phyloP scores from a whole-genome alignment of 345 rosid genomes.

The Capsella bursapastoris region DNA sequence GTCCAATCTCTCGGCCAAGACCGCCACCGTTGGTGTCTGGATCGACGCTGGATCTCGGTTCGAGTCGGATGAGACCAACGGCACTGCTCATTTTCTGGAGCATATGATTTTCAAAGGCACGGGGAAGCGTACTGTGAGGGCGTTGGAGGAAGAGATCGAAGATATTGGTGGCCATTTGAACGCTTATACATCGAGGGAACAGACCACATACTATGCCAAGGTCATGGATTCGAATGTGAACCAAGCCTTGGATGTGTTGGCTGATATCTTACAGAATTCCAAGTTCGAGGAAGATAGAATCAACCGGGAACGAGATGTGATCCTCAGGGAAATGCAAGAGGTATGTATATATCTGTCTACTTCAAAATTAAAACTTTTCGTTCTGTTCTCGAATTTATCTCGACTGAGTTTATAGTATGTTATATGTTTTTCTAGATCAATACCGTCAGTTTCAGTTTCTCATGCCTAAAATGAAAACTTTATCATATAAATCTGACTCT shows the following conservation, averaged over 20 bases:
- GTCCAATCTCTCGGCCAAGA: constrained; percentile 69
- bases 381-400: not conserved
- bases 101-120: constrained; percentile 99
- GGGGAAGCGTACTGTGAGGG: constrained; percentile 59
- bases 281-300: constrained; percentile 69
- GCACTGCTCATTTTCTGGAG: constrained; percentile 95
- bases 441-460: not conserved
- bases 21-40: constrained; percentile 98
- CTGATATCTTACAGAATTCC: constrained; percentile 94
- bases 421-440: not conserved
- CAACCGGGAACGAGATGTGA: constrained; percentile 71
- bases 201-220: constrained; percentile 92
- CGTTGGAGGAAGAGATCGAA: constrained; percentile 91
- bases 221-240: constrained; percentile 79
- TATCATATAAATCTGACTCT: not conserved
- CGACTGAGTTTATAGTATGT: not conserved
- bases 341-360: constrained; percentile 36
- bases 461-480: constrained; percentile 5
- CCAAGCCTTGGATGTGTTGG: constrained; percentile 74
- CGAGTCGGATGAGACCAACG: constrained; percentile 86
- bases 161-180: constrained; percentile 96
- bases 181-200: constrained; percentile 94
- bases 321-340: constrained; percentile 86
- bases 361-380: constrained; percentile 12
- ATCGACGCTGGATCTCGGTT: constrained; percentile 96